phyloP scores from a whole-genome alignment of 1,284 basidiomycete genomes.

The Thelephora terrestris region DNA sequence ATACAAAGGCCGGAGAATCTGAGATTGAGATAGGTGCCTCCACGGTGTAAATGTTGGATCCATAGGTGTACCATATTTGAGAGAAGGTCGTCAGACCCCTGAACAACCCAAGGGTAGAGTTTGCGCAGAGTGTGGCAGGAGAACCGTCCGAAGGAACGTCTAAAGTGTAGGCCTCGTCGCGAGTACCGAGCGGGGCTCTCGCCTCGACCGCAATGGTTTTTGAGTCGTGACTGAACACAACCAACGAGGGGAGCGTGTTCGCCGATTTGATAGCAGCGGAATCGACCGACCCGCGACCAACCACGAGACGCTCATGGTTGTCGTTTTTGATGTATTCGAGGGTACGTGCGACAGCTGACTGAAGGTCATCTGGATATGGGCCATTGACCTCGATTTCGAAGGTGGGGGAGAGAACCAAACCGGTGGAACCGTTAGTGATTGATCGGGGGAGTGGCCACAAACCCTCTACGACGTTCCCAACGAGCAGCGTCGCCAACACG shows the following conservation, averaged over 20 bases:
- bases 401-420: slow-evolving; percentile 37
- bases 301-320: slow-evolving; percentile 35
- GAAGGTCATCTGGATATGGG: slow-evolving; percentile 31
- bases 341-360: slow-evolving; percentile 32
- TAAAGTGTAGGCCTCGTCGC: slow-evolving; percentile 62
- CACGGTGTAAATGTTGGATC: slow-evolving; percentile 41
- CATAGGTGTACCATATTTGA: slow-evolving; percentile 63
- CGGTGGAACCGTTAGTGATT: slow-evolving; percentile 36
- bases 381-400: slow-evolving; percentile 34
- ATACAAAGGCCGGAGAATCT: slow-evolving; percentile 58
- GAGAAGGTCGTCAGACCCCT: slow-evolving; percentile 78
- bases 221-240: slow-evolving; percentile 29
- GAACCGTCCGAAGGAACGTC: slow-evolving; percentile 51
- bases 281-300: slow-evolving; percentile 38
- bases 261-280: slow-evolving; percentile 22
- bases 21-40: slow-evolving; percentile 50
- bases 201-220: slow-evolving; percentile 44
- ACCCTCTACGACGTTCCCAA: slow-evolving; percentile 17
- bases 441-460: slow-evolving; percentile 57
- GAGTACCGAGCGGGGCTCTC: slow-evolving; percentile 37
- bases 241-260: slow-evolving; percentile 23
- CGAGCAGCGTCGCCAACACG: slow-evolving; percentile 16
- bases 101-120: slow-evolving; percentile 67
- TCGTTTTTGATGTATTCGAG: slow-evolving; percentile 29
- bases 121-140: slow-evolving; percentile 51